A percentile compares a stretch with the other conserved stretches of the same genome.
These are phyloP conservation scores for Adenanthera pavonina DNA, from an alignment of 306 rosid genomes.

Conservation along the genomic window DNA sequence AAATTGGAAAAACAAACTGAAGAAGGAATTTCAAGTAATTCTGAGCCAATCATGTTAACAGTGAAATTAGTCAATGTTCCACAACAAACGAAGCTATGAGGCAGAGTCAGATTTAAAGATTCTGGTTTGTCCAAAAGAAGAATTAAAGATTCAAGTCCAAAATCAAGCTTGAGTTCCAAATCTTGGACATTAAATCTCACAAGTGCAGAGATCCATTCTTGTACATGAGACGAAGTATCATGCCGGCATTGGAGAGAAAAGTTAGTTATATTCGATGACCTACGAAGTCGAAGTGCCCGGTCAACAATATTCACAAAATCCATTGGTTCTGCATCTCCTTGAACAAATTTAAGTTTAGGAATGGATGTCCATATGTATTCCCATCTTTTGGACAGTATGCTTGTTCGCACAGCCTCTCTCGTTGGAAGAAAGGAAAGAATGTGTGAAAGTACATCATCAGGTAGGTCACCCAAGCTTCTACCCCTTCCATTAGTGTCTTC, in stretches of 20 bases:
- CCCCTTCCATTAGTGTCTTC: background rate
- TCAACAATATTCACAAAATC: conserved; percentile 30
- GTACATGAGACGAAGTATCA: background rate
- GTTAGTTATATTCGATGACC: background rate
- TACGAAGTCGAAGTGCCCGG: conserved; percentile 15
- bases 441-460: conserved; percentile 15
- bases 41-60: background rate
- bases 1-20: background rate
- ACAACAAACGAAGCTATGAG: background rate
- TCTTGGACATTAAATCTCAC: background rate
- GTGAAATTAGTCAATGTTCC: background rate
- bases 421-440: conserved; percentile 24
- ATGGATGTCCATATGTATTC: conserved; percentile 23
- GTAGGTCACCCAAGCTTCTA: conserved; percentile 22
- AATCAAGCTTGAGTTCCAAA: background rate
- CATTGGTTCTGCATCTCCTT: background rate
- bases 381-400: conserved; percentile 40
- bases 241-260: background rate
- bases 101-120: background rate
- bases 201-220: background rate
- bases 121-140: too few species aligned
- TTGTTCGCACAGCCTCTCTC: conserved; percentile 40
- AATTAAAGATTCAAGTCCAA: background rate
- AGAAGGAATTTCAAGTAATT: background rate
- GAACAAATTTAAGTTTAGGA: conserved; percentile 5